Conservation (phyloP, 1,284 basidiomycete species). For the Rhodotorula sp. region DNA sequence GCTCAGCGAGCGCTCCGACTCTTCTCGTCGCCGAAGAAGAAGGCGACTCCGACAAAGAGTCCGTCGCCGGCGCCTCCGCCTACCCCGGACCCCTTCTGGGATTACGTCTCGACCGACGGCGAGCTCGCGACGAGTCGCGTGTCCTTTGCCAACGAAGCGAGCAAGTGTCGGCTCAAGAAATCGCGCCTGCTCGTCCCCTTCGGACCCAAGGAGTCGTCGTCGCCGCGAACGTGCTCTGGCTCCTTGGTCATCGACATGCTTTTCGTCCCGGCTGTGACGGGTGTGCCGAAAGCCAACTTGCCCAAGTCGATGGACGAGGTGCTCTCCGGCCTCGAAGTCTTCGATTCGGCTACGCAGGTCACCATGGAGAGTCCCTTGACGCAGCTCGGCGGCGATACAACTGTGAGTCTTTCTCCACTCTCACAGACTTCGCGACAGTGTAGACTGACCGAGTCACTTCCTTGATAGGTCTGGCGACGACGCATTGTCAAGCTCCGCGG, state of each 20-base stretch:
- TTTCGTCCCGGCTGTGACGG: slow-evolving; percentile 73
- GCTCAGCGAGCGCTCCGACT: slow-evolving; percentile 30
- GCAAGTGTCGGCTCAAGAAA: slow-evolving; percentile 24
- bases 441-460: background rate
- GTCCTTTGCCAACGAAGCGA: slow-evolving; percentile 52
- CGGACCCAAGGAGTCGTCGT: slow-evolving; percentile 10
- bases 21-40: slow-evolving; percentile 41
- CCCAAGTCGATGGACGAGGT: slow-evolving; percentile 92
- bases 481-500: slow-evolving; percentile 84
- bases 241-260: slow-evolving; percentile 84
- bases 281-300: slow-evolving; percentile 70
- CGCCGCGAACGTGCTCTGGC: slow-evolving; percentile 57
- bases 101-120: slow-evolving; percentile 26
- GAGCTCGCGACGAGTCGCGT: slow-evolving; percentile 31
- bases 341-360: slow-evolving; percentile 86
- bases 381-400: slow-evolving; percentile 92
- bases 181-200: slow-evolving; percentile 26
- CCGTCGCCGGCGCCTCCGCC: slow-evolving; percentile 15
- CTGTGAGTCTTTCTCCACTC: slow-evolving; percentile 56
- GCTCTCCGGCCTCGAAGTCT: slow-evolving; percentile 77
- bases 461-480: slow-evolving; percentile 74
- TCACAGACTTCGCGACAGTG: background rate
- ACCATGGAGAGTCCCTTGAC: slow-evolving; percentile 92
- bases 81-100: slow-evolving; percentile 34
- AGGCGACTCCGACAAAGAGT: slow-evolving; percentile 4